A percentile compares a stretch with the other conserved stretches of the same genome.
Conservation (phyloP, 202 grass and related monocot genomes). For the Carex arenaria region DNA sequence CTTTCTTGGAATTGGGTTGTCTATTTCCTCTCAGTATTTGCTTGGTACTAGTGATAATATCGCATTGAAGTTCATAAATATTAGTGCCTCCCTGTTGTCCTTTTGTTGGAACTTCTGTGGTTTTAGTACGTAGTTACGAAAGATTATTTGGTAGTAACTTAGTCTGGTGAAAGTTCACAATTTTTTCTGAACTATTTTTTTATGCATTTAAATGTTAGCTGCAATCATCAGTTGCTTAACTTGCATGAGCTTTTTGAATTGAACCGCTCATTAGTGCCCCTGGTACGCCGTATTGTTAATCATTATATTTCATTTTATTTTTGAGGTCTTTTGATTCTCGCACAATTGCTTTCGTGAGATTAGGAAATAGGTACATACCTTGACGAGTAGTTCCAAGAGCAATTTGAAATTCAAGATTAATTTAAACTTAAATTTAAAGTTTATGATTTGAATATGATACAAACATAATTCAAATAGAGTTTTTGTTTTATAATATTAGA, state of each 20-base stretch:
- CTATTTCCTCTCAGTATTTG: background rate
- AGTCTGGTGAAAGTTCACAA: background rate
- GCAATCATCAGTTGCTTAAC: background rate
- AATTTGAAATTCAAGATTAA: too few species aligned
- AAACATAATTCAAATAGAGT: too few species aligned
- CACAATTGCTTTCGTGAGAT: background rate
- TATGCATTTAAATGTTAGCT: background rate
- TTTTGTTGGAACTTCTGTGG: background rate
- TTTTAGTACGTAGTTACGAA: background rate
- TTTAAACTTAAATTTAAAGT: too few species aligned
- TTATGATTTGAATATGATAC: too few species aligned
- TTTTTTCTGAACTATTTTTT: background rate
- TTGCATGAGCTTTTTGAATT: background rate
- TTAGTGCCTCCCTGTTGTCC: background rate
- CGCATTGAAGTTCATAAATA: background rate
- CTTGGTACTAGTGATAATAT: background rate
- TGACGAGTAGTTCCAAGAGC: background rate
- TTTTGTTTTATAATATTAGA: too few species aligned
- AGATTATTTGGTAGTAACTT: background rate
- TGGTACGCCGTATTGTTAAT: background rate
- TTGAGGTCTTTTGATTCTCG: background rate
- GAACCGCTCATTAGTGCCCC: background rate
- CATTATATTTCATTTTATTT: background rate
- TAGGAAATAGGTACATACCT: background rate
- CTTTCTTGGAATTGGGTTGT: background rate